Conservation (phyloP, 768 basidiomycete genomes). For the Lactarius psammicola region DNA sequence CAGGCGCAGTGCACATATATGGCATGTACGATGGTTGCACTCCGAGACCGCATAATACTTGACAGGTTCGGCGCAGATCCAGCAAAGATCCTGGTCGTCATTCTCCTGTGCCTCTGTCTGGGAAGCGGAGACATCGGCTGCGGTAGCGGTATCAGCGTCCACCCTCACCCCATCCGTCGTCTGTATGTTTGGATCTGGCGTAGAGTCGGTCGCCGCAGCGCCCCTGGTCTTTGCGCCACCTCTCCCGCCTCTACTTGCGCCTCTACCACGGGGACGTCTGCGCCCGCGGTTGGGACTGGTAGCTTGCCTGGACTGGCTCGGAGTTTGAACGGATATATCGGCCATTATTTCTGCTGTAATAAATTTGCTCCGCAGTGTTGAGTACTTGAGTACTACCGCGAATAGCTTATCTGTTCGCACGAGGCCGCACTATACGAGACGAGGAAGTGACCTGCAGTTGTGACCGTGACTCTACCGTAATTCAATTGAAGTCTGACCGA, state of each 20-base stretch:
- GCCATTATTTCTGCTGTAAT: constrained; percentile 21
- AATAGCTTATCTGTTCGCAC: not conserved
- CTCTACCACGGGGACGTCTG: constrained; percentile 15
- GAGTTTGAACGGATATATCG: constrained; percentile 10
- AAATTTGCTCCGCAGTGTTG: not conserved
- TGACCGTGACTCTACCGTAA: constrained; percentile 22
- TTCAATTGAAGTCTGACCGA: not conserved
- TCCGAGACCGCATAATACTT: constrained; percentile 86
- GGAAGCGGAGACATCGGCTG: not conserved
- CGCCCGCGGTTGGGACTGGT: constrained; percentile 13
- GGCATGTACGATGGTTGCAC: constrained; percentile 95
- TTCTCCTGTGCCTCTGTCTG: constrained; percentile 10
- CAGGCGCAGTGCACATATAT: constrained; percentile 85
- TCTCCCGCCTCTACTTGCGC: constrained; percentile 6
- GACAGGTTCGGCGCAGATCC: constrained; percentile 93
- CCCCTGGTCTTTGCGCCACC: not conserved
- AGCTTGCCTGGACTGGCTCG: constrained; percentile 1
- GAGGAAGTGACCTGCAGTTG: not conserved
- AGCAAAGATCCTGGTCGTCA: constrained; percentile 52
- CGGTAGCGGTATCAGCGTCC: not conserved
- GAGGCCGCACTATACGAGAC: not conserved
- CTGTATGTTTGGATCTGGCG: not conserved
- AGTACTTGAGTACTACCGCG: not conserved
- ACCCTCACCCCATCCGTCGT: not conserved
- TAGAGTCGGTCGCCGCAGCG: not conserved